Base-by-base conservation (phyloP, 2,329 filamentous ascomycete genomes). In the Seiridium unicorne region DNA sequence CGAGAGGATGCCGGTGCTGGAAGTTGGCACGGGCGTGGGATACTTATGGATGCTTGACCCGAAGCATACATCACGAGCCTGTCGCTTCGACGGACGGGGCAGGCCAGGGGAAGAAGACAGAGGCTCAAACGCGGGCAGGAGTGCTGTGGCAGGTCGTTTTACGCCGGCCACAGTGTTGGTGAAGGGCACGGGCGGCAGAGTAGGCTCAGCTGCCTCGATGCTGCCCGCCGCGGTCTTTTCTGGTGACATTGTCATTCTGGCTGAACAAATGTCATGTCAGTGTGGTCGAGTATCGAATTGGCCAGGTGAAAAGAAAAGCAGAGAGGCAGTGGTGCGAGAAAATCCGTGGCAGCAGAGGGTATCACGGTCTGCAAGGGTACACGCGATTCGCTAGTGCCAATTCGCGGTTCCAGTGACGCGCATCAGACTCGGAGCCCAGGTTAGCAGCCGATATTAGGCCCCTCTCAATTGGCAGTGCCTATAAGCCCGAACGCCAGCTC, bases 21-120 rank as follows among this genome's bases (percentile, higher is more conserved):
- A 98, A 4, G 94, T 97, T 26, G 94, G 93, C 62, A 96, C 85
- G 1, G 95, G 95, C 3, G 95, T 98, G 47, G 95, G 95, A 77
- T 98, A 98, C 71, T 89, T 92, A 66, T 83, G 81, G 60, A 81
- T 81, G 66, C 77, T 78, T 61, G 77, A 71, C 46, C 74, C 74
- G 10, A 73, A 70, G 51, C 68, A 66, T 36, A 67, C 68, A 13
- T 72, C 66, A 40, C 69, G 78, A 61, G 83, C 84, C 70, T 88
- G 89, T 72, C 89, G 86, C 78, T 93, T 93, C 54, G 78, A 72
- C 5, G 89, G 83, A 58, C 89, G 84, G 54, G 89, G 89, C 55
- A 92, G 85, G 59, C 80, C 84, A 2, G 90, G 90, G 10, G 91
- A 92, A 31, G 90, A 92, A n/a, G 90, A 90, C 60, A 91, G 79